Evolutionary conservation across 768 basidiomycete species (phyloP).

Genomic region (Polyporus arcularius): DNA sequence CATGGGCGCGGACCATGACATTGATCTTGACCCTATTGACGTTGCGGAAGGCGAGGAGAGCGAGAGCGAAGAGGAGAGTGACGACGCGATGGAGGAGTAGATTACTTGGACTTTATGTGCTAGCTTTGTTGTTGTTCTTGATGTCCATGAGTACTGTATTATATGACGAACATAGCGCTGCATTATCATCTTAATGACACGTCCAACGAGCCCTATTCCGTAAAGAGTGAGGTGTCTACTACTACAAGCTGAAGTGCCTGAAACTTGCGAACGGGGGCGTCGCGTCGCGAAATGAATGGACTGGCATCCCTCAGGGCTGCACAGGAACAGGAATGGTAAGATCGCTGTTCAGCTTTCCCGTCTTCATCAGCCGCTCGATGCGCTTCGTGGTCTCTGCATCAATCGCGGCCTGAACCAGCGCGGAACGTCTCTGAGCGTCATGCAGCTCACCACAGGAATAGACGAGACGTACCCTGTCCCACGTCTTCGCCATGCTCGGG

Average conservation of each 20-base stretch:
- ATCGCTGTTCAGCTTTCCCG: not conserved
- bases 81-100: slow-evolving; percentile 62
- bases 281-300: too few relatives aligned
- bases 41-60: slow-evolving; percentile 92
- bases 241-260: too few relatives aligned
- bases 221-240: too few relatives aligned
- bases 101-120: not conserved
- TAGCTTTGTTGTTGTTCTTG: not conserved
- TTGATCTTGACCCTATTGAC: slow-evolving; percentile 77
- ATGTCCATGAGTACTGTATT: not conserved
- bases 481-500: slow-evolving; percentile 5
- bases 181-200: too few relatives aligned
- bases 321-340: not conserved
- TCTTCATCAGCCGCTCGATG: not conserved
- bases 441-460: not conserved
- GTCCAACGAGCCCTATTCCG: too few relatives aligned
- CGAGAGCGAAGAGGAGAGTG: slow-evolving; percentile 72
- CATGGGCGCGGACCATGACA: slow-evolving; percentile 89
- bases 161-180: not conserved
- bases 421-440: not conserved
- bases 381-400: not conserved
- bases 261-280: too few relatives aligned
- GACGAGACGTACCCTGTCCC: not conserved
- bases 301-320: not conserved
- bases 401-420: not conserved